phyloP scores from a whole-genome alignment of 148 eudicot genomes.

The Mesembryanthemum crystallinum region DNA sequence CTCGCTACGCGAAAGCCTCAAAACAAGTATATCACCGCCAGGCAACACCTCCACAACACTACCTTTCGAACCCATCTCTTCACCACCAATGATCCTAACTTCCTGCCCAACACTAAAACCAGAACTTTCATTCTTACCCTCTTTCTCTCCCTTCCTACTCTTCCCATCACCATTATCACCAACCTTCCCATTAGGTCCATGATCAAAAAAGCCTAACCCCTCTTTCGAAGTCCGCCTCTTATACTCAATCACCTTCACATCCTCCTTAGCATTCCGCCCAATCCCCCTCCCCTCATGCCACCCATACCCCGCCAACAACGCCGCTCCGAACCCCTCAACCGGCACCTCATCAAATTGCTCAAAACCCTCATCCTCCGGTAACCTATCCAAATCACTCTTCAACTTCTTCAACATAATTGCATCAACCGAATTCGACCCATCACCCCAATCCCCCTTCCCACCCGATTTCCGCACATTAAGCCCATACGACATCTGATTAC shows the following conservation, averaged over 20 bases:
- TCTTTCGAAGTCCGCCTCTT: slow-evolving; percentile 51
- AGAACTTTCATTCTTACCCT: background rate
- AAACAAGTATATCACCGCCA: slow-evolving; percentile 37
- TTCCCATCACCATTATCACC: slow-evolving; percentile 2
- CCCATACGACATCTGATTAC: slow-evolving; percentile 45
- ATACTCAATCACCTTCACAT: slow-evolving; percentile 61
- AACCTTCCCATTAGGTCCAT: slow-evolving; percentile 15
- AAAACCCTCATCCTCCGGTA: slow-evolving; percentile 57
- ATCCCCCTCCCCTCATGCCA: slow-evolving; percentile 85
- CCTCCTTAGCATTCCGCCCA: slow-evolving; percentile 68
- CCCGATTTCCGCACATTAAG: slow-evolving; percentile 51
- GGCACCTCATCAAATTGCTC: slow-evolving; percentile 67
- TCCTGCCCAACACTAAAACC: slow-evolving; percentile 34
- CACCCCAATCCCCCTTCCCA: background rate
- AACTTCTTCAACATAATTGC: slow-evolving; percentile 47
- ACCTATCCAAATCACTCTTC: slow-evolving; percentile 54
- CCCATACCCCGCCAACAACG: slow-evolving; percentile 80
- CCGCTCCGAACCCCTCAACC: slow-evolving; percentile 74
- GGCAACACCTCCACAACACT: slow-evolving; percentile 38
- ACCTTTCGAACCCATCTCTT: slow-evolving; percentile 57
- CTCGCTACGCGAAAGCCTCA: slow-evolving; percentile 45
- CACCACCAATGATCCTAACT: slow-evolving; percentile 61
- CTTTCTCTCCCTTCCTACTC: slow-evolving; percentile 21
- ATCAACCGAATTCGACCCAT: slow-evolving; percentile 23
- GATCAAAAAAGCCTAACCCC: slow-evolving; percentile 64